Base-by-base conservation (phyloP, 2,329 filamentous ascomycete genomes). In the Stachybotrys chlorohalonatus region DNA sequence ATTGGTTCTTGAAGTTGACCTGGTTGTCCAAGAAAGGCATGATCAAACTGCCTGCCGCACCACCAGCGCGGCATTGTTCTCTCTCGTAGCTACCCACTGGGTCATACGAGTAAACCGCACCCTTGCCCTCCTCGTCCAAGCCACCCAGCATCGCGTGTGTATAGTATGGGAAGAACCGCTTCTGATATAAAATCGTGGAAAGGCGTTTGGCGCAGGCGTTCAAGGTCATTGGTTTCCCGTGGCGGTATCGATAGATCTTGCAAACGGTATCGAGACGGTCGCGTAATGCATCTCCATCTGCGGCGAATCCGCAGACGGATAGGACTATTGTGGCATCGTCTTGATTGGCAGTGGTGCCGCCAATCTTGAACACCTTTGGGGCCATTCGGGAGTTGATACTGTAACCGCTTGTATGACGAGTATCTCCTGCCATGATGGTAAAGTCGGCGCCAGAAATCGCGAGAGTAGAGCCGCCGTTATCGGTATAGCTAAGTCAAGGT, bases 11-110 rank as follows among this genome's bases (percentile, higher is more conserved):
- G 80, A 93, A 93, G 77, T 97, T 97, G 78, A 99, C 94, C 75
- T 99, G 95, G 73, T 99, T 99, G 73, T 99, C 94, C 67, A 99
- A 76, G 80, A 99, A 99, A 1, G 94, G 94, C 89, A 96, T 99
- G 74, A 99, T 99, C 72, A 99, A 76, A 66, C 89, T 94, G 53
- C 90, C 87, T 17, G 92, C 92, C 13, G 94, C 92, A 64, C 94
- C 94, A 47, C 90, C 94, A 42, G 94, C 92, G 61, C 93, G 85
- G 76, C 92, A 96, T 76, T 95, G 90, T 76, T 99, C 94, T 61
- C 94, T 81, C 80, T 99, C 94, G 75, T 97, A 99, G 70, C 90
- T 95, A 63, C 94, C 94, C 47, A 99, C 94, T 1, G 94, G 94
- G 69, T 99, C 94, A 76, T 99, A 99, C 60, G 89, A 94, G 80